Conservation (phyloP, 805 yeast genomes). For the Dipodascus albidus region DNA sequence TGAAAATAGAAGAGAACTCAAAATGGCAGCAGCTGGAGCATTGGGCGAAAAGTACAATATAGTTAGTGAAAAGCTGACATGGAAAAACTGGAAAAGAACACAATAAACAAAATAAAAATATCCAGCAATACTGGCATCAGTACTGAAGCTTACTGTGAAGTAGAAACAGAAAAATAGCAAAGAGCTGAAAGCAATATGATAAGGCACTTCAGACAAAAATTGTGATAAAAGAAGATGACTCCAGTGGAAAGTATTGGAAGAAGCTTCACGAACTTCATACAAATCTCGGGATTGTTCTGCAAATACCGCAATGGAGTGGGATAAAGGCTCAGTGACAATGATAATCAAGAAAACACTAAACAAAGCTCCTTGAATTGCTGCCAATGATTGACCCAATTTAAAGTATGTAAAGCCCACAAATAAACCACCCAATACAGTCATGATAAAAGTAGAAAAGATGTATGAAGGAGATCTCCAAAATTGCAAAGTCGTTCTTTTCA, state of each 20-base stretch:
- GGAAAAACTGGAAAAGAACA: slow-evolving; percentile 39
- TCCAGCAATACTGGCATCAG: slow-evolving; percentile 37
- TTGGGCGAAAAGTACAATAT: slow-evolving; percentile 49
- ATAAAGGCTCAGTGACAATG: slow-evolving; percentile 43
- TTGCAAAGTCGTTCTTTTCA: slow-evolving; percentile 32
- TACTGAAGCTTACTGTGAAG: slow-evolving; percentile 34
- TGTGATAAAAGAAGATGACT: slow-evolving; percentile 43
- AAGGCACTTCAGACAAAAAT: slow-evolving; percentile 49
- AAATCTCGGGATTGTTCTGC: slow-evolving; percentile 48
- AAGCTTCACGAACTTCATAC: slow-evolving; percentile 59
- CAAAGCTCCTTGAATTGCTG: slow-evolving; percentile 49
- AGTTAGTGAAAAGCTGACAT: slow-evolving; percentile 43
- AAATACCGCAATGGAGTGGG: slow-evolving; percentile 52
- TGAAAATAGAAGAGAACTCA: slow-evolving; percentile 43
- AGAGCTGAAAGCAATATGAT: slow-evolving; percentile 37
- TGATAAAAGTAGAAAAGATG: slow-evolving; percentile 46
- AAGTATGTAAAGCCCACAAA: slow-evolving; percentile 66
- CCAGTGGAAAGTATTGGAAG: slow-evolving; percentile 70
- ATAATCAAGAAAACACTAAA: slow-evolving; percentile 50
- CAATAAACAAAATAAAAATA: slow-evolving; percentile 39
- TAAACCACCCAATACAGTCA: slow-evolving; percentile 41
- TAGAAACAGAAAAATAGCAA: slow-evolving; percentile 43
- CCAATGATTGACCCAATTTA: slow-evolving; percentile 38
- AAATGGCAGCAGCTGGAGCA: slow-evolving; percentile 56
- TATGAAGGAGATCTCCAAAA: slow-evolving; percentile 54